Base-by-base conservation (phyloP, 495 filamentous ascomycete species). In the Trichocladium antarcticum region DNA sequence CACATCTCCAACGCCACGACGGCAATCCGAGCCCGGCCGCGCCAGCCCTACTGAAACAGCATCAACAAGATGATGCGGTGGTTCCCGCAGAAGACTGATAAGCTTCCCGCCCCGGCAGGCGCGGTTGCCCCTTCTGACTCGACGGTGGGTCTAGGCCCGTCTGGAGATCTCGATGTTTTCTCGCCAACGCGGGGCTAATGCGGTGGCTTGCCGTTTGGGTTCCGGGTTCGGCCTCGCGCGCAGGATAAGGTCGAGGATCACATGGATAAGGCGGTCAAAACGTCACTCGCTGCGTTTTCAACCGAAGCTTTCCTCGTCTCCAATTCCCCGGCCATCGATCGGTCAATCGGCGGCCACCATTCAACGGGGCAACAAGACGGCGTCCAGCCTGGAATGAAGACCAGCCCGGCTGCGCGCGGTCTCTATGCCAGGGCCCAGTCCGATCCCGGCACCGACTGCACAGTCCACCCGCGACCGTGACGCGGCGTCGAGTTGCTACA, bases 371-470 rank as follows among this genome's bases (percentile, higher is more conserved):
- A 6, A 32, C 14, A 6, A 1, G 15, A 34, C 29, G 11, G 2
- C 34, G 3, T 7, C 9, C 45, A 3, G 46, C 37, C 28, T 35
- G 39, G 47, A 32, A 38, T 42, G 47, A 42, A 36, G 47, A 50
- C 48, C 20, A 6, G 28, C 6, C 40, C 22, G 22, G 20, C 2
- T 5, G 19, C 5, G 21, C 39, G 40, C n/a, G 12, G 21, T 32
- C 39, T 51, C 43, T 34, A 51, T 42, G 47, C 47, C 45, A 31
- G 38, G 19, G 24, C 35, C 12, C 12, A 35, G 22, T 42, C 11
- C 15, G 9, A 22, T 15, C 14, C 31, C 27, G 17, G 41, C 38
- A 50, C 31, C n/a, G 10, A 24, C 42, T 10, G 38, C 21, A 51
- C 29, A 8, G 40, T 48, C 34, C 16, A 36, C 24, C 10, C 36